Evolutionary conservation across 2,329 filamentous ascomycete species (phyloP).

Genomic region (Alternaria postmessia): DNA sequence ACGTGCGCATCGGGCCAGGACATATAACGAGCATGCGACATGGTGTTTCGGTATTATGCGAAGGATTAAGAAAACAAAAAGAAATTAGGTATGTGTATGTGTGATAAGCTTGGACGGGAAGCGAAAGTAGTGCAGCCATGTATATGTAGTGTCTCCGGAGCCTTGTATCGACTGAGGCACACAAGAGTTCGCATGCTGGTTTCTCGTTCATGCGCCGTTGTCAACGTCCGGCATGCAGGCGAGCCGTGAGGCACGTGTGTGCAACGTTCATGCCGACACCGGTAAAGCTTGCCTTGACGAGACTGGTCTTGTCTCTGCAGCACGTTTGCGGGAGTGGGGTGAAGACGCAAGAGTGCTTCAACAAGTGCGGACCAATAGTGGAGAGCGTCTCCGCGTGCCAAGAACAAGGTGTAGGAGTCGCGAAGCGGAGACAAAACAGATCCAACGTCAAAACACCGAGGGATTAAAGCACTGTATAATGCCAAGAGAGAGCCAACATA

Average conservation of each 20-base stretch:
- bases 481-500: constrained; percentile 37
- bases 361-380: constrained; percentile 30
- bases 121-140: constrained; percentile 34
- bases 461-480: constrained; percentile 35
- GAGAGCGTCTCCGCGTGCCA: constrained; percentile 21
- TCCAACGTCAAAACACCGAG: constrained; percentile 41
- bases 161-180: constrained; percentile 17
- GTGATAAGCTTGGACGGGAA: constrained; percentile 36
- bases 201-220: constrained; percentile 34
- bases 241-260: constrained; percentile 35
- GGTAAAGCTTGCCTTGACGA: constrained; percentile 34
- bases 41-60: constrained; percentile 23
- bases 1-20: constrained; percentile 44
- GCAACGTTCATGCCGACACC: constrained; percentile 36
- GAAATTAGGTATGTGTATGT: constrained; percentile 41
- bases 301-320: constrained; percentile 44
- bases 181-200: constrained; percentile 17
- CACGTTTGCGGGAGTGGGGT: constrained; percentile 27
- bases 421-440: constrained; percentile 44
- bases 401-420: constrained; percentile 34
- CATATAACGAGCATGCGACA: constrained; percentile 47
- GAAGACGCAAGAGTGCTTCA: constrained; percentile 21
- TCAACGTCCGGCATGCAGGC: constrained; percentile 33
- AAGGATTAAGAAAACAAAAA: constrained; percentile 22
- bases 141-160: constrained; percentile 44